Evolutionary conservation across 495 filamentous ascomycete genomes (phyloP), one percentile per base, ranked within the genome.

Genomic region (Articulospora tetracladia): DNA sequence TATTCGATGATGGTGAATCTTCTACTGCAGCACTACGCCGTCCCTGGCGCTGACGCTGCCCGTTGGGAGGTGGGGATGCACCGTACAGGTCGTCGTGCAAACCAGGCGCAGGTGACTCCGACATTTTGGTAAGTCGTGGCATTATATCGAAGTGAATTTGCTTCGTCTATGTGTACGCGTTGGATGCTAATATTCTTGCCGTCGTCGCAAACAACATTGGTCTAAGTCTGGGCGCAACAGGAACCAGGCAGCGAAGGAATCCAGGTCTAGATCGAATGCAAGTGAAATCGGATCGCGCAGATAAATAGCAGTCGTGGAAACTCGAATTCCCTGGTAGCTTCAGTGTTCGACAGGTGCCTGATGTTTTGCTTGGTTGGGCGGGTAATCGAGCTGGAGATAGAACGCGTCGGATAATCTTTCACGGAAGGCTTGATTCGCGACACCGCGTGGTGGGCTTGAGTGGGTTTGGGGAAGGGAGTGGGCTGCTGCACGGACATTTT

Each of bases 1-100:
- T 66, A 17, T 76, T 64, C 22, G 78, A 74, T 41, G 80, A 75
- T 24, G 72, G 65, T 55, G 72, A 71, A 44, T 44, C 41, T 71
- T 20, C n/a, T 15, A 44, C n/a, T 15, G 26, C 23, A 27, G 4
- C 32, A 15, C 17, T 3, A 19, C 46, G 7, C 8, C 7, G 24
- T 69, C 47, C 74, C 67, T 2, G 19, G 12, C 15, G 12, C 2
- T 24, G 48, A 34, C 62, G 41, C 19, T 36, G 53, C 1, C 46
- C 13, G 34, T 25, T 48, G 6, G 66, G 66, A 15, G 27, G 39
- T n/a, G 66, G 66, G 11, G 66, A 63, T 17, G 63, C 60, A 1
- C 41, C 55, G 57, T 68, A 68, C 0, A 68, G 4, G 30, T 68
- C 66, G 6, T 66, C 52, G 0, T 50, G 12, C 15, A 51, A 46